Conservation (phyloP, 1,139 yeast species). For the Yamadazyma atmosphaerica region DNA sequence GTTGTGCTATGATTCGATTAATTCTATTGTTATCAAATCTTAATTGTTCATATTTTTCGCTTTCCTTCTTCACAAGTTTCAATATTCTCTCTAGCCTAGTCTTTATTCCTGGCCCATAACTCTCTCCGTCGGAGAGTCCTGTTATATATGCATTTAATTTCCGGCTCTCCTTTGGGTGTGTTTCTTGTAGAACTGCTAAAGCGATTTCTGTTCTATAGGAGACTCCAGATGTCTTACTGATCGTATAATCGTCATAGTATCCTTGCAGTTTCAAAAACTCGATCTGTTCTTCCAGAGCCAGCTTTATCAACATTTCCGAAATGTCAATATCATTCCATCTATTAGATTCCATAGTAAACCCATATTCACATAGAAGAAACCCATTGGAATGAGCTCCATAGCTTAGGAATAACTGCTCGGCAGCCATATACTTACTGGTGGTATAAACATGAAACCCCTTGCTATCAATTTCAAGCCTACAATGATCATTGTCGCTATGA, state of each 20-base stretch:
- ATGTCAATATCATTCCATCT: slow-evolving; percentile 74
- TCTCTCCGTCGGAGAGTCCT: slow-evolving; percentile 48
- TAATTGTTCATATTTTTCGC: too few relatives aligned
- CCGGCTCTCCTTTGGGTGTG: slow-evolving; percentile 31
- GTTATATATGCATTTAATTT: slow-evolving; percentile 28
- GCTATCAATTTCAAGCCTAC: slow-evolving; percentile 47
- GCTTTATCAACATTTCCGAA: slow-evolving; percentile 36
- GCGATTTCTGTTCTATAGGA: slow-evolving; percentile 81
- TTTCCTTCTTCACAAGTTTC: slow-evolving; percentile 22
- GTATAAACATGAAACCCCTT: slow-evolving; percentile 55
- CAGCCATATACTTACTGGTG: slow-evolving; percentile 31
- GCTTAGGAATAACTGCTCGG: slow-evolving; percentile 66
- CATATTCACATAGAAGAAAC: slow-evolving; percentile 81
- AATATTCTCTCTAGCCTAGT: slow-evolving; percentile 35
- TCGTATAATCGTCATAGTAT: slow-evolving; percentile 74
- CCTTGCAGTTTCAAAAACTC: slow-evolving; percentile 50
- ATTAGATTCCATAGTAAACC: slow-evolving; percentile 62
- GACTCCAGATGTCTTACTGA: slow-evolving; percentile 47
- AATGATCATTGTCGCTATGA: slow-evolving; percentile 61
- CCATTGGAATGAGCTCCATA: slow-evolving; percentile 91
- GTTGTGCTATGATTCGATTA: too few relatives aligned
- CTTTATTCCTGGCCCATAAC: slow-evolving; percentile 31
- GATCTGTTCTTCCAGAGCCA: slow-evolving; percentile 39
- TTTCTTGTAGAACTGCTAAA: slow-evolving; percentile 59
- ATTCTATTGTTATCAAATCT: too few relatives aligned